Evolutionary conservation across 495 filamentous ascomycete genomes (phyloP).

Genomic region (Penicillium cataractarum): DNA sequence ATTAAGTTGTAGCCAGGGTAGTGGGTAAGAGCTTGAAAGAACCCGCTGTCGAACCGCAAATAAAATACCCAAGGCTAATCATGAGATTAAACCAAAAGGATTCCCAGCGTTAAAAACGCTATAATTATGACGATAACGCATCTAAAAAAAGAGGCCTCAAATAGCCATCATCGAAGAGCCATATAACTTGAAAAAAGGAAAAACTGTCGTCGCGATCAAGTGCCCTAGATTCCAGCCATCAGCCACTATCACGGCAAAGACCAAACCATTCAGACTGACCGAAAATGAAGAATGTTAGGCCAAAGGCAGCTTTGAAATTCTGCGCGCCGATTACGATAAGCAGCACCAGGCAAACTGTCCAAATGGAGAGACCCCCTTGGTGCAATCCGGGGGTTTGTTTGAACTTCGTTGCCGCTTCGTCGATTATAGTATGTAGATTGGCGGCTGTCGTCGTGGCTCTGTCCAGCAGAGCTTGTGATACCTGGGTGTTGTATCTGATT

Average conservation of each 20-base stretch:
- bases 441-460: constrained; percentile 40
- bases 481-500: constrained; percentile 36
- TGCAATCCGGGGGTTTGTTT: constrained; percentile 32
- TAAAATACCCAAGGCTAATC: too few relatives aligned
- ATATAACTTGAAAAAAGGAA: constrained; percentile 8
- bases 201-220: constrained; percentile 10
- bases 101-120: not conserved
- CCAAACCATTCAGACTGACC: constrained; percentile 16
- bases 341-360: constrained; percentile 31
- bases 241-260: not conserved
- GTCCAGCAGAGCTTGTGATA: constrained; percentile 45
- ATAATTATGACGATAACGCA: not conserved
- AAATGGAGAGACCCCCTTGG: constrained; percentile 27
- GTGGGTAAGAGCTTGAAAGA: not conserved
- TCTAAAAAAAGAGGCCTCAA: constrained; percentile 10
- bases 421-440: constrained; percentile 45
- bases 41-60: too few relatives aligned
- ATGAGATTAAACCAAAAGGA: too few relatives aligned
- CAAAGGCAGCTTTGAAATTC: constrained; percentile 26
- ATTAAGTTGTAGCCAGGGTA: not conserved
- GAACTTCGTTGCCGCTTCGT: constrained; percentile 43
- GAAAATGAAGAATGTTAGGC: constrained; percentile 25
- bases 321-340: constrained; percentile 30
- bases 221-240: constrained; percentile 6
- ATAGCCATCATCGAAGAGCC: not conserved